Conservation (phyloP, 2,329 filamentous ascomycete genomes). For the Alternaria panax region DNA sequence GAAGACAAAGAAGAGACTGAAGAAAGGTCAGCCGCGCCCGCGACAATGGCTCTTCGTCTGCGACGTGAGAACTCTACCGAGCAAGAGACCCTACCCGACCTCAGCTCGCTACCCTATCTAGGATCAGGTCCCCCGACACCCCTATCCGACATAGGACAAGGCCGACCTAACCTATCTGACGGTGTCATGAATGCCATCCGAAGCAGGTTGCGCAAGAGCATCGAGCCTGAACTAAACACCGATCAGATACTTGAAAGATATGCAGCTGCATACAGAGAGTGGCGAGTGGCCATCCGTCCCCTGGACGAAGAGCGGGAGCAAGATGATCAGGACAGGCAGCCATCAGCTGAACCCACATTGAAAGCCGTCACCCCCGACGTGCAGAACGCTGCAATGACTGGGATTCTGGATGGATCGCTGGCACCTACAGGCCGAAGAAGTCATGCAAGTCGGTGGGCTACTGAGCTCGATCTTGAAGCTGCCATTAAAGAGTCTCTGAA, state of each 20-base stretch:
- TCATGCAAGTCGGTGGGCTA: slow-evolving; percentile 51
- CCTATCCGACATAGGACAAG: slow-evolving; percentile 53
- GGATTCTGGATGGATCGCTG: slow-evolving; percentile 38
- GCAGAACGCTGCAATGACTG: slow-evolving; percentile 37
- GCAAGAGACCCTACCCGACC: slow-evolving; percentile 51
- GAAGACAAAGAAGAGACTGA: slow-evolving; percentile 28
- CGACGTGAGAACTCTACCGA: slow-evolving; percentile 42
- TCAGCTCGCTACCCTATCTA: slow-evolving; percentile 55
- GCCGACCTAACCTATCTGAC: slow-evolving; percentile 48
- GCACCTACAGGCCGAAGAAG: slow-evolving; percentile 41
- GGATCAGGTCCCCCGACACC: slow-evolving; percentile 54
- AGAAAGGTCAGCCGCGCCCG: slow-evolving; percentile 39
- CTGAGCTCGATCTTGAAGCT: slow-evolving; percentile 75
- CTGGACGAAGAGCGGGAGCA: slow-evolving; percentile 53
- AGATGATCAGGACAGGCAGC: slow-evolving; percentile 47
- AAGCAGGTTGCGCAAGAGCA: slow-evolving; percentile 41
- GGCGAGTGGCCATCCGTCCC: slow-evolving; percentile 52
- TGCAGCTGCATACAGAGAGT: slow-evolving; percentile 49
- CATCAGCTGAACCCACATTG: slow-evolving; percentile 44
- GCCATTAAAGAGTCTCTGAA: slow-evolving; percentile 75
- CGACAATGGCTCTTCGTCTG: slow-evolving; percentile 41
- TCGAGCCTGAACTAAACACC: slow-evolving; percentile 38
- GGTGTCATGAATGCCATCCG: slow-evolving; percentile 48
- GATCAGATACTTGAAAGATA: slow-evolving; percentile 48
- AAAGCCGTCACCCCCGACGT: slow-evolving; percentile 58